Percentiles rank a stretch among this genome's conserved stretches.
Conservation (phyloP, 345 rosid species). For the Noccaea bulbosa region DNA sequence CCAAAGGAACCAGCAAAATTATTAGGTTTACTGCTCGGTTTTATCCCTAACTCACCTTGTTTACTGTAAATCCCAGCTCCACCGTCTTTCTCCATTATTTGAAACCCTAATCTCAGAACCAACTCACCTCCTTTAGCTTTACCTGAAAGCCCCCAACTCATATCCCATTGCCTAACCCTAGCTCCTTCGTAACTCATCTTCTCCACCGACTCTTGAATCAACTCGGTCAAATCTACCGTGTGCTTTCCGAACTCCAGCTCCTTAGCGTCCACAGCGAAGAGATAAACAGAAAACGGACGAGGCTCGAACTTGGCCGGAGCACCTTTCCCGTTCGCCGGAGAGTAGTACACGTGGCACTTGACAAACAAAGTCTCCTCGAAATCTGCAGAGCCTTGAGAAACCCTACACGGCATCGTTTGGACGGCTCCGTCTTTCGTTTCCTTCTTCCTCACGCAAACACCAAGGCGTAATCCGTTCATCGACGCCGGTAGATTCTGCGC, state of each 20-base stretch:
- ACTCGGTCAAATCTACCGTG: slow-evolving; percentile 64
- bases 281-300: slow-evolving; percentile 73
- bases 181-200: slow-evolving; percentile 70
- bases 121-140: slow-evolving; percentile 96
- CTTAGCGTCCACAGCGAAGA: slow-evolving; percentile 75
- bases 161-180: slow-evolving; percentile 93
- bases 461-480: slow-evolving; percentile 93
- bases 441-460: slow-evolving; percentile 83
- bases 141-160: slow-evolving; percentile 67
- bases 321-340: slow-evolving; percentile 57
- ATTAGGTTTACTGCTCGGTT: slow-evolving; percentile 48
- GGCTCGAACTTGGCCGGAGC: slow-evolving; percentile 65
- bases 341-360: slow-evolving; percentile 78
- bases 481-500: slow-evolving; percentile 86
- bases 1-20: slow-evolving; percentile 59
- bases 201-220: slow-evolving; percentile 81
- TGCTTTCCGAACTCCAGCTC: slow-evolving; percentile 85
- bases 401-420: slow-evolving; percentile 90
- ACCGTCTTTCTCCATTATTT: slow-evolving; percentile 94
- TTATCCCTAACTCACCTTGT: slow-evolving; percentile 57
- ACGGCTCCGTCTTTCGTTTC: slow-evolving; percentile 85
- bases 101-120: slow-evolving; percentile 77
- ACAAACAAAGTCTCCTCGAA: slow-evolving; percentile 88
- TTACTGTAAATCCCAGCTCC: slow-evolving; percentile 82
- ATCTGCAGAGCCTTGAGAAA: slow-evolving; percentile 86